These are phyloP conservation scores for Thelonectria rubi DNA, from an alignment of 2,329 filamentous ascomycete species.

Conservation along the genomic window DNA sequence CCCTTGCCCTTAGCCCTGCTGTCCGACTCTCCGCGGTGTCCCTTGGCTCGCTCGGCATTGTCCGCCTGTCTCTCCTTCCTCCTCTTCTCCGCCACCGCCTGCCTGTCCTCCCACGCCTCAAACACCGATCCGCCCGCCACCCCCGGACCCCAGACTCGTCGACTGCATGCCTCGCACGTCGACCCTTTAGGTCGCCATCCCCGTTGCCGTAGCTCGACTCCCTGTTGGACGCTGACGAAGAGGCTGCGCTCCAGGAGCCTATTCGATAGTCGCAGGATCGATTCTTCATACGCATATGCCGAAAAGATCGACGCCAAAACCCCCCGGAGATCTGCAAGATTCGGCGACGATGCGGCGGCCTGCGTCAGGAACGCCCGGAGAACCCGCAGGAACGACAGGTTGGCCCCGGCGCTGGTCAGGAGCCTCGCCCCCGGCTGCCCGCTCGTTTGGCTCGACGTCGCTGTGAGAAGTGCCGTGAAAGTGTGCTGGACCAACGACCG, in stretches of 20 bases:
- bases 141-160: slow-evolving; percentile 88
- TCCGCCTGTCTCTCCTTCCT: slow-evolving; percentile 55
- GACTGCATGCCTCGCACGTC: slow-evolving; percentile 86
- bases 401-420: slow-evolving; percentile 54
- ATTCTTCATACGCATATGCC: slow-evolving; percentile 94
- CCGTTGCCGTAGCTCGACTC: slow-evolving; percentile 77
- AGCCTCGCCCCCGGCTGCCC: slow-evolving; percentile 47
- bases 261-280: slow-evolving; percentile 85
- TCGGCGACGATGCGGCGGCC: slow-evolving; percentile 83
- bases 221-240: slow-evolving; percentile 82
- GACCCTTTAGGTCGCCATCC: slow-evolving; percentile 91
- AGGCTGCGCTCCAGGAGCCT: slow-evolving; percentile 87
- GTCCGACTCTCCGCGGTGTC: slow-evolving; percentile 43
- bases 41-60: slow-evolving; percentile 50
- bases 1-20: slow-evolving; percentile 57
- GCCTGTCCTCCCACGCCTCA: slow-evolving; percentile 79
- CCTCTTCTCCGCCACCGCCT: slow-evolving; percentile 57
- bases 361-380: slow-evolving; percentile 87
- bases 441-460: slow-evolving; percentile 66
- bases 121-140: slow-evolving; percentile 77
- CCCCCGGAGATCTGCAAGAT: slow-evolving; percentile 83
- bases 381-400: slow-evolving; percentile 86
- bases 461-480: slow-evolving; percentile 85
- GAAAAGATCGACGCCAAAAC: slow-evolving; percentile 92
- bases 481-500: slow-evolving; percentile 86